Base-by-base conservation (phyloP, 108 stramenopile genomes). In the Craspedostauros australis region DNA sequence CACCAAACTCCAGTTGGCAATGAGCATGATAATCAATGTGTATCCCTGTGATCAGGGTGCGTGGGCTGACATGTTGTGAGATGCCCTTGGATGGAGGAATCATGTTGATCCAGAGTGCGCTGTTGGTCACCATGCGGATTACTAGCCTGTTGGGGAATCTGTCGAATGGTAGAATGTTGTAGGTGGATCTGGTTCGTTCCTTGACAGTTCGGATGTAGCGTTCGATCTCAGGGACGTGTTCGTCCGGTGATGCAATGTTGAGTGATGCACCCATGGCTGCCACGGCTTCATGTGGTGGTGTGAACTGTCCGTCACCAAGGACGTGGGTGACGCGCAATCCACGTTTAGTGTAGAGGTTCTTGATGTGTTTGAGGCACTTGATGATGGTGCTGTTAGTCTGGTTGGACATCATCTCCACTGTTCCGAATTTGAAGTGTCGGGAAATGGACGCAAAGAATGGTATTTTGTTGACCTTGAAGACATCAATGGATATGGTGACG, bases 181-280 rank as follows among this genome's bases (percentile, higher is more conserved):
- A 42, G 22, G 43, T 42, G 12, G 54, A 32, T 15, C 76, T 42
- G 9, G 24, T 28, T 9, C 72, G 39, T 24, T 78, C 68, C 43
- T 76, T 71, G 23, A 71, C 57, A 4, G 51, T 58, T 2, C 57
- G 68, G 14, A 64, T 69, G 11, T 26, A 46, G 8, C 77, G 59
- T 46, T 80, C 79, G 18, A 73, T 50, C 28, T 57, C 72, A 22
- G 68, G 64, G 2, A 76, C 68, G 47, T 80, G 79, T 27, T 73
- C 75, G 20, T 66, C 61, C n/a, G n/a, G n/a, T n/a, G n/a, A n/a
- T n/a, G n/a, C n/a, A 27, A 23, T 5, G 24, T 4, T 5, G 4
- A 4, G 5, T 47, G 19, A 23, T n/a, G n/a, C n/a, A n/a, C n/a
- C n/a, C n/a, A n/a, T n/a, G n/a, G n/a, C n/a, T n/a, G n/a, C n/a